phyloP scores from a whole-genome alignment of 495 filamentous ascomycete species.

The Trichoderma erinaceum region DNA sequence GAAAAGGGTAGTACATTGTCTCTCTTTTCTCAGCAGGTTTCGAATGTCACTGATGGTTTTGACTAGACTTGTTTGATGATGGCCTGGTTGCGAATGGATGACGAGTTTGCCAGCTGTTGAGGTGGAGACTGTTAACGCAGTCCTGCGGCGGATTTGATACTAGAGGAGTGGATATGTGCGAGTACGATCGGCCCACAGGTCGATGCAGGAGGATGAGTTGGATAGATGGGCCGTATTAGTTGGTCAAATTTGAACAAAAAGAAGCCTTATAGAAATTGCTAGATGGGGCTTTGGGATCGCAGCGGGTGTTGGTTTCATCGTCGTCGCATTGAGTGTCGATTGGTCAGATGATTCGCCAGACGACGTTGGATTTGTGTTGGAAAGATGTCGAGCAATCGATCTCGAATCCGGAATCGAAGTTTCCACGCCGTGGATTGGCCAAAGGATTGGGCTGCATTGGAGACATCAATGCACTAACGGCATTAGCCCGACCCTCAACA shows the following conservation, averaged over 20 bases:
- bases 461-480: conserved; percentile 3
- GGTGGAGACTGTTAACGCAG: conserved; percentile 4
- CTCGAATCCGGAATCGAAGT: not conserved
- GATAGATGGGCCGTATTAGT: not conserved
- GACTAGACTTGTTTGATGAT: not conserved
- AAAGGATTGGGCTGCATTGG: conserved; percentile 6
- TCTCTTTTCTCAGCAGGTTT: not conserved
- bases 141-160: no score
- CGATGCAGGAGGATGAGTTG: not conserved
- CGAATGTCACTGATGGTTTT: not conserved
- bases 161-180: not conserved
- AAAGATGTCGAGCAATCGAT: conserved; percentile 1
- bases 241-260: not conserved
- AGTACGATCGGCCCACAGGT: conserved; percentile 2
- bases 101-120: not conserved
- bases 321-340: not conserved
- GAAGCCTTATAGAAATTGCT: no score
- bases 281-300: no score
- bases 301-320: no score
- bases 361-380: not conserved
- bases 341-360: not conserved
- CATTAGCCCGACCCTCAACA: not conserved
- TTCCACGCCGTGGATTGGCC: not conserved
- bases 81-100: not conserved
- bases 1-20: not conserved